A percentile compares a stretch with the other conserved stretches of the same genome.
These are phyloP conservation scores for Dalbergia oliveri DNA, from an alignment of 306 rosid genomes.

Conservation along the genomic window DNA sequence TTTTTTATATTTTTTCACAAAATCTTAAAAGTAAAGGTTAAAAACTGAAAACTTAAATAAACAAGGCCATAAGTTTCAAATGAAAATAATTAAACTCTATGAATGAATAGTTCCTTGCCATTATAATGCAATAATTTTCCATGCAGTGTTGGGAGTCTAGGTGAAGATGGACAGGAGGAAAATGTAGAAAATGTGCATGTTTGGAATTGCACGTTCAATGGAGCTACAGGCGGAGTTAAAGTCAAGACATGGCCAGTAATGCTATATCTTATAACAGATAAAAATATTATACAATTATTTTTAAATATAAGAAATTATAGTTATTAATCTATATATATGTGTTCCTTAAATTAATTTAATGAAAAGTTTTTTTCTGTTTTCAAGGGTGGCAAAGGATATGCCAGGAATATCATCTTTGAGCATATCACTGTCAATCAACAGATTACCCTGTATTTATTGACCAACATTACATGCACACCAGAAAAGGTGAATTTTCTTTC, in stretches of 20 bases:
- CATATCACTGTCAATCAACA: slow-evolving; percentile 40
- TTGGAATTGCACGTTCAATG: slow-evolving; percentile 46
- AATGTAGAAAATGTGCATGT: slow-evolving; percentile 44
- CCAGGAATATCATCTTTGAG: slow-evolving; percentile 4
- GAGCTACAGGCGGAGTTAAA: slow-evolving; percentile 44
- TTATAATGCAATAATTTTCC: neutral
- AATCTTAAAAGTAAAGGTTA: no score
- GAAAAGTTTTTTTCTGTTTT: neutral
- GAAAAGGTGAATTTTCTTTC: slow-evolving; percentile 33
- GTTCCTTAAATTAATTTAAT: neutral
- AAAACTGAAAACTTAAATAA: no score
- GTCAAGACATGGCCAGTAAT: slow-evolving; percentile 62
- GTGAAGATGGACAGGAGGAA: slow-evolving; percentile 12
- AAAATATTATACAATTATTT: no score
- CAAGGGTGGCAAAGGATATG: slow-evolving; percentile 50
- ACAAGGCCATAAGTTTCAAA: no score
- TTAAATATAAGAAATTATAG: neutral
- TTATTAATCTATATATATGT: neutral
- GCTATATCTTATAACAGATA: neutral
- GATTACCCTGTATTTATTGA: neutral
- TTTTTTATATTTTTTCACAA: no score
- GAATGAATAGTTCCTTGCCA: neutral
- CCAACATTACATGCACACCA: slow-evolving; percentile 44
- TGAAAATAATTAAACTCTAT: neutral
- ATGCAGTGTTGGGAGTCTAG: slow-evolving; percentile 60